Evolutionary conservation across 2,329 filamentous ascomycete genomes (phyloP), one percentile per base, ranked within the genome.

Genomic region (Cryphonectria parasitica): DNA sequence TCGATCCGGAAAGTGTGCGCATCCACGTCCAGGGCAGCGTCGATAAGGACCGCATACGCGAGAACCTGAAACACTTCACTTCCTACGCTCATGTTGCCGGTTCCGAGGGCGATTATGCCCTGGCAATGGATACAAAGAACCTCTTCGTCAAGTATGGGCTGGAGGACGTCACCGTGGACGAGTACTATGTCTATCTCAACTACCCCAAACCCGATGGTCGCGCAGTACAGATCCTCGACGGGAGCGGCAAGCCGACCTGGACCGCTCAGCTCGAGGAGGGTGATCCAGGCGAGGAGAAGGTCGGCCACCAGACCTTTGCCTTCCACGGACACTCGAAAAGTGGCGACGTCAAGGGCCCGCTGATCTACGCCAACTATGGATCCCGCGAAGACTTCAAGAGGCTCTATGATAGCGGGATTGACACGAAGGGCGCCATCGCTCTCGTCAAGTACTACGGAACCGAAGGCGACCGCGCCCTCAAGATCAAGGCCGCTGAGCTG

Each of bases 291-390:
- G 84, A 84, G n/a, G 86, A 90, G 72, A 85, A 86, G 3, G 83
- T 85, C 1, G 87, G 89, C 39, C 87, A 89, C 74, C 91, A 95
- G 80, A 95, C 93, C 0, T 86, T 88, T 64, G 90, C 89, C 10
- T 99, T 97, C 78, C 95, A 98, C 79, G 96, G 93, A 1, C 90
- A 96, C 78, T 97, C 95, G 25, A 94, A 92, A 78, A 88, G 91
- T 0, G 96, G 95, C 60, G 92, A 96, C 76, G 94, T 95, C 52
- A 92, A 88, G 36, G 96, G 96, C 0, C 95, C 92, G 28, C 80
- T 98, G 61, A 88, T 99, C 1, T 99, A 97, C 79, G 95, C 92
- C 67, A 98, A 98, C 81, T 97, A 95, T 77, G 97, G 96, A 17
- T 92, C 93, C 60, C 87, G 90, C 66, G 90, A 93, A 60, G 96